Evolutionary conservation across 768 basidiomycete genomes (phyloP).

Genomic region (Leccinum disarticulatum): DNA sequence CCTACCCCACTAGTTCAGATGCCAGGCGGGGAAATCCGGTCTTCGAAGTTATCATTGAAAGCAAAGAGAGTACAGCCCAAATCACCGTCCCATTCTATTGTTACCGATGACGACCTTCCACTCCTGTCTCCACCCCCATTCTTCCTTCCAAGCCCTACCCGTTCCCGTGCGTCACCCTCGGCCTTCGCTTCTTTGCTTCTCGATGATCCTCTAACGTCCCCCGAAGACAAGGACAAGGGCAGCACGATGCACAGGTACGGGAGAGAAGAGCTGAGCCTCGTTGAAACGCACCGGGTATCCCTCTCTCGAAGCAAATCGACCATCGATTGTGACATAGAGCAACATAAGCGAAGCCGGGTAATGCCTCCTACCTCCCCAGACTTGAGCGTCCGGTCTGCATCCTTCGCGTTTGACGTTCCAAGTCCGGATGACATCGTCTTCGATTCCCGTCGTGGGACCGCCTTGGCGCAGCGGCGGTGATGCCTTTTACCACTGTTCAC

Average conservation of each 20-base stretch:
- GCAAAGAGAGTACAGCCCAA: conserved; percentile 58
- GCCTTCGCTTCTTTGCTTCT: conserved; percentile 73
- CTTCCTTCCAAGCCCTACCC: conserved; percentile 52
- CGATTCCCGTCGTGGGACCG: conserved; percentile 75
- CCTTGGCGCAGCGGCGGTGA: conserved; percentile 45
- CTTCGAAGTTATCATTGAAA: conserved; percentile 78
- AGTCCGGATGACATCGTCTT: conserved; percentile 92
- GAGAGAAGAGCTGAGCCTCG: conserved; percentile 32
- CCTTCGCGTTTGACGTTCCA: conserved; percentile 74
- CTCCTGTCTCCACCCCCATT: conserved; percentile 48
- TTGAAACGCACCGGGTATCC: conserved; percentile 30
- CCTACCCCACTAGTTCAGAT: conserved; percentile 26
- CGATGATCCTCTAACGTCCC: conserved; percentile 44
- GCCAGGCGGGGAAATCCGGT: conserved; percentile 41
- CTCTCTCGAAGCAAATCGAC: conserved; percentile 32
- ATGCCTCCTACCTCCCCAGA: conserved; percentile 33
- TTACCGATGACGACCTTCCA: conserved; percentile 40
- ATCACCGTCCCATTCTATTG: conserved; percentile 32
- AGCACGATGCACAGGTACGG: conserved; percentile 30
- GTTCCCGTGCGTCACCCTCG: conserved; percentile 74
- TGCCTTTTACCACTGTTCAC: conserved; percentile 3
- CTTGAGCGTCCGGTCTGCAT: conserved; percentile 33
- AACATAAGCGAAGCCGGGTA: conserved; percentile 9
- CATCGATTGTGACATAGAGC: conserved; percentile 16
- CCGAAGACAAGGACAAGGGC: conserved; percentile 39